These are phyloP conservation scores for Castanea crenata DNA, from an alignment of 306 rosid genomes.

Conservation along the genomic window DNA sequence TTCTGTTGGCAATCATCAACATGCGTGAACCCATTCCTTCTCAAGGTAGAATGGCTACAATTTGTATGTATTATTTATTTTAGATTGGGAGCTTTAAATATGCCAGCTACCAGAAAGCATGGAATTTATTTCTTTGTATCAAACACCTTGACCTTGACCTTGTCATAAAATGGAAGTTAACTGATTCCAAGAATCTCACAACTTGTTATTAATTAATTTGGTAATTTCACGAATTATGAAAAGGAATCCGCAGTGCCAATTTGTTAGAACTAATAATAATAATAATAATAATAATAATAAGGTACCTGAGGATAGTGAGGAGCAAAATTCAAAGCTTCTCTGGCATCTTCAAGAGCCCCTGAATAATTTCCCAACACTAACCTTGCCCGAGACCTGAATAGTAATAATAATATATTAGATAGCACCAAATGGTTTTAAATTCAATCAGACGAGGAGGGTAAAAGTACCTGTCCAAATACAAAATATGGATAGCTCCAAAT, in stretches of 20 bases:
- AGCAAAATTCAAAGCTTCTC: constrained; percentile 57
- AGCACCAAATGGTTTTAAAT: no score
- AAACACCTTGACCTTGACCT: no score
- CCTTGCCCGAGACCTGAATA: constrained; percentile 67
- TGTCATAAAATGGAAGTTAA: no score
- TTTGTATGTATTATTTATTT: neutral
- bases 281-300: no score
- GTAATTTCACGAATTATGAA: no score
- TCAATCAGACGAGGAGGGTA: no score
- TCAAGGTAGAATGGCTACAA: neutral
- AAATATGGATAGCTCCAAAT: constrained; percentile 66
- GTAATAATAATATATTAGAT: neutral
- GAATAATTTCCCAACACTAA: constrained; percentile 58
- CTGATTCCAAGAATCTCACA: neutral
- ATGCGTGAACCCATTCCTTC: neutral
- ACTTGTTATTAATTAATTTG: neutral
- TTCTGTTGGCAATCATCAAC: neutral
- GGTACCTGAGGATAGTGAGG: constrained; percentile 67
- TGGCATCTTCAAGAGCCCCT: constrained; percentile 76
- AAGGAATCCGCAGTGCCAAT: neutral
- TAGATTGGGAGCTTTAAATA: neutral
- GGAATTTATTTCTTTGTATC: neutral
- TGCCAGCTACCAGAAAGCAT: neutral
- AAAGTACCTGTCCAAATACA: constrained; percentile 65
- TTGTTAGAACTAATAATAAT: neutral